These are phyloP conservation scores for Mycena galopus DNA, from an alignment of 768 basidiomycete genomes.

Conservation along the genomic window DNA sequence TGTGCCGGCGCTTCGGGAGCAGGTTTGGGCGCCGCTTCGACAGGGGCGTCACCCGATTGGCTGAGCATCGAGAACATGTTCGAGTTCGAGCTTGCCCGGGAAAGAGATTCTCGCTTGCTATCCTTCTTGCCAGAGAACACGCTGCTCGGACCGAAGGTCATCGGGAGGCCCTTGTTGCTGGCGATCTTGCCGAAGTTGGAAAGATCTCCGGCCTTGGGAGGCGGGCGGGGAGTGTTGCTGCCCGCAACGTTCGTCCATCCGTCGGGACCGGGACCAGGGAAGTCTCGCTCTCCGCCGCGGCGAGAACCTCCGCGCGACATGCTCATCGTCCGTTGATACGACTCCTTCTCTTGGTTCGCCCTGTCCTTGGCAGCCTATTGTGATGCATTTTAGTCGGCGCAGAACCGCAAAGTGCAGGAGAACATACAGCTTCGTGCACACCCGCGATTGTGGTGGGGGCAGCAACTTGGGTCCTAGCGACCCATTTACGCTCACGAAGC, in stretches of 20 bases:
- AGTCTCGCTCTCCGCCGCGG: constrained; percentile 80
- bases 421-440: constrained; percentile 85
- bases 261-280: constrained; percentile 75
- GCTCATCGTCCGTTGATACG: constrained; percentile 69
- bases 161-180: constrained; percentile 73
- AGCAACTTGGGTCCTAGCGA: constrained; percentile 74
- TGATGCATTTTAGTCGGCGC: constrained; percentile 15
- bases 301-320: constrained; percentile 95
- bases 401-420: constrained; percentile 9
- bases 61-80: constrained; percentile 93
- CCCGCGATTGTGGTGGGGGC: constrained; percentile 92
- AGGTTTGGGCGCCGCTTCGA: constrained; percentile 63
- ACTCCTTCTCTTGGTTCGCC: constrained; percentile 72
- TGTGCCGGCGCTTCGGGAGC: constrained; percentile 63
- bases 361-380: constrained; percentile 86
- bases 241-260: constrained; percentile 86
- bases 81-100: constrained; percentile 81
- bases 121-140: constrained; percentile 83
- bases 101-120: constrained; percentile 78
- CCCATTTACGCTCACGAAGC: constrained; percentile 87
- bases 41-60: constrained; percentile 67
- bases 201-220: constrained; percentile 86
- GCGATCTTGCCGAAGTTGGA: constrained; percentile 93
- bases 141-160: constrained; percentile 87
- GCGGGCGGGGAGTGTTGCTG: constrained; percentile 63